phyloP scores from a whole-genome alignment of 352 stramenopile genomes.

The Globisporangium nodosum region DNA sequence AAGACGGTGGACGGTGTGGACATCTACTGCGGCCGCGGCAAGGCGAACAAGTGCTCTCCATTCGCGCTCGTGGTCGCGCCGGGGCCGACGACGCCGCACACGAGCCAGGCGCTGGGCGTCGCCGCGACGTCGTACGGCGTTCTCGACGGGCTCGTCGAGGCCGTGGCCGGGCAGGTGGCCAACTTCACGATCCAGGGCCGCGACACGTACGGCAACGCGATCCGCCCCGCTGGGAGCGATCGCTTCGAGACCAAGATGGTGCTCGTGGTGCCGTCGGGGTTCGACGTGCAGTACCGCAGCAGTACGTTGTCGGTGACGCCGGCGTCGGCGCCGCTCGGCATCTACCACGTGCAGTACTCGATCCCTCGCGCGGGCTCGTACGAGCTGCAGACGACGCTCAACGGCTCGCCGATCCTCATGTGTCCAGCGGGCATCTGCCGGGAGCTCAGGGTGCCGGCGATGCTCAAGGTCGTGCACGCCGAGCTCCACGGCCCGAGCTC shows the following conservation, averaged over 20 bases:
- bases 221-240: slow-evolving; percentile 42
- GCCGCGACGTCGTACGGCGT: slow-evolving; percentile 43
- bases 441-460: slow-evolving; percentile 42
- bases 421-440: slow-evolving; percentile 68
- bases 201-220: slow-evolving; percentile 91
- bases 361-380: slow-evolving; percentile 89
- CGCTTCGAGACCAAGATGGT: slow-evolving; percentile 87
- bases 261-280: slow-evolving; percentile 23
- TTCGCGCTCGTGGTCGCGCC: slow-evolving; percentile 87
- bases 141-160: slow-evolving; percentile 88
- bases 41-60: slow-evolving; percentile 92
- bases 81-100: slow-evolving; percentile 85
- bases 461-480: slow-evolving; percentile 86
- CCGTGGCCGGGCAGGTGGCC: slow-evolving; percentile 86
- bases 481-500: slow-evolving; percentile 84
- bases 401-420: slow-evolving; percentile 85
- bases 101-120: slow-evolving; percentile 83
- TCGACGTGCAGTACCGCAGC: slow-evolving; percentile 78
- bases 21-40: slow-evolving; percentile 93
- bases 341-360: slow-evolving; percentile 93
- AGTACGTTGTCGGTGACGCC: slow-evolving; percentile 42
- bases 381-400: slow-evolving; percentile 72
- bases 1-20: slow-evolving; percentile 88
- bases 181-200: slow-evolving; percentile 95
- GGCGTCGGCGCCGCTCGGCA: slow-evolving; percentile 35